phyloP scores from a whole-genome alignment of 805 yeast genomes.

The Kodamaea kakaduensis region DNA sequence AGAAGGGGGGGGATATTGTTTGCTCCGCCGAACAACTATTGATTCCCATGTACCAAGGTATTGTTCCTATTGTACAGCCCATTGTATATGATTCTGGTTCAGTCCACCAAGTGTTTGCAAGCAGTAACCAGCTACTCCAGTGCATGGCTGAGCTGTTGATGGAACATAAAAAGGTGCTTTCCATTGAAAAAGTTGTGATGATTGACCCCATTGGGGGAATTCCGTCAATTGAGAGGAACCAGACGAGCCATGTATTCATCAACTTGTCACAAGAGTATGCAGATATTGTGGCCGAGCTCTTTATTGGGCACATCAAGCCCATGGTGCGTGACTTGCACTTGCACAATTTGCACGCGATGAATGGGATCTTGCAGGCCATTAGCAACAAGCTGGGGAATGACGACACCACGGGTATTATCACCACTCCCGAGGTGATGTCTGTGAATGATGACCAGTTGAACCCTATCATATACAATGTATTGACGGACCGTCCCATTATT shows the following conservation, averaged over 20 bases:
- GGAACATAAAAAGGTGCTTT: slow-evolving; percentile 25
- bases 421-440: slow-evolving; percentile 77
- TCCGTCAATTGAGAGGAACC: slow-evolving; percentile 78
- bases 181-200: slow-evolving; percentile 77
- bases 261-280: slow-evolving; percentile 79
- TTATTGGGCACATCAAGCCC: slow-evolving; percentile 51
- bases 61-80: slow-evolving; percentile 68
- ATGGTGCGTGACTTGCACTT: slow-evolving; percentile 50
- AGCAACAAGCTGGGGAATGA: slow-evolving; percentile 39
- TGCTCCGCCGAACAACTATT: slow-evolving; percentile 25
- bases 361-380: slow-evolving; percentile 46
- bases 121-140: slow-evolving; percentile 22
- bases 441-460: slow-evolving; percentile 51
- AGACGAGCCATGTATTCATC: slow-evolving; percentile 81
- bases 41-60: slow-evolving; percentile 31
- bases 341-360: slow-evolving; percentile 65
- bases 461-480: slow-evolving; percentile 83
- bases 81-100: slow-evolving; percentile 17
- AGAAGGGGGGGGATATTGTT: slow-evolving; percentile 18
- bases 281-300: slow-evolving; percentile 59
- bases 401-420: slow-evolving; percentile 75
- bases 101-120: slow-evolving; percentile 23
- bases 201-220: slow-evolving; percentile 86
- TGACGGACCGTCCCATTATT: slow-evolving; percentile 87
- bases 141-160: slow-evolving; percentile 24